These are phyloP conservation scores for Apodospora peruviana DNA, from an alignment of 495 filamentous ascomycete genomes.

Conservation along the genomic window DNA sequence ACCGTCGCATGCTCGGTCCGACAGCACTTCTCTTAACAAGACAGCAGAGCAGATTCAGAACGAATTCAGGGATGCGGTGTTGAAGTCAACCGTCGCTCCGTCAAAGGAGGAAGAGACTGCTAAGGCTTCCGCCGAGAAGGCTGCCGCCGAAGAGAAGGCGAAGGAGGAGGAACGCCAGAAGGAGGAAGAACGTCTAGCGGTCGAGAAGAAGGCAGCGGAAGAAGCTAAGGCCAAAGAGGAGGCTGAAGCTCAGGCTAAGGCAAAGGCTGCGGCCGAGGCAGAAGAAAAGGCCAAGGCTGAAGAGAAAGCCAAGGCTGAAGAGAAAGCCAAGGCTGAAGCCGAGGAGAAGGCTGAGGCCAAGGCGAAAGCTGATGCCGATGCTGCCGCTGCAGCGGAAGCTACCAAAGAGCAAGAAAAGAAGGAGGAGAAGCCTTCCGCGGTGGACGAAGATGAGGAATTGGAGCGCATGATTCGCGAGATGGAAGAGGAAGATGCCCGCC, in stretches of 20 bases:
- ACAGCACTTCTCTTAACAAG: conserved; percentile 43
- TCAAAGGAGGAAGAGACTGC: conserved; percentile 41
- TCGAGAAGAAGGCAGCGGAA: conserved; percentile 57
- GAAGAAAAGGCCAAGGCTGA: conserved; percentile 59
- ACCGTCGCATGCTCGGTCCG: conserved; percentile 40
- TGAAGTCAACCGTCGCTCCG: conserved; percentile 35
- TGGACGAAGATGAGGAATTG: conserved; percentile 24
- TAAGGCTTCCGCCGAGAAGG: conserved; percentile 43
- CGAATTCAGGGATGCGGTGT: conserved; percentile 48
- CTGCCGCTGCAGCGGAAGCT: conserved; percentile 31
- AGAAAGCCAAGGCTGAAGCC: conserved; percentile 41
- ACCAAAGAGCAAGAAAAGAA: conserved; percentile 23
- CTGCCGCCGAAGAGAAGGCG: conserved; percentile 37
- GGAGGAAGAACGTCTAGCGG: conserved; percentile 33
- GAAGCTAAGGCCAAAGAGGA: conserved; percentile 55
- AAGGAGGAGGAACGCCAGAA: conserved; percentile 30
- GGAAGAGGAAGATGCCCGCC: conserved; percentile 47
- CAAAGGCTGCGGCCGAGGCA: conserved; percentile 56
- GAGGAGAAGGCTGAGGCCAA: conserved; percentile 40
- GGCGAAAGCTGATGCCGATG: conserved; percentile 33
- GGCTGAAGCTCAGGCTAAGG: conserved; percentile 42
- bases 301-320: conserved; percentile 48
- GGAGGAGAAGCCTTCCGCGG: not conserved
- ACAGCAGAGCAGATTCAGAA: conserved; percentile 44
- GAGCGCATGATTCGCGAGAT: conserved; percentile 46